A percentile compares a stretch with the other conserved stretches of the same genome.
Conservation (phyloP, 106 monocot genomes). For the Dendrobium catenatum region DNA sequence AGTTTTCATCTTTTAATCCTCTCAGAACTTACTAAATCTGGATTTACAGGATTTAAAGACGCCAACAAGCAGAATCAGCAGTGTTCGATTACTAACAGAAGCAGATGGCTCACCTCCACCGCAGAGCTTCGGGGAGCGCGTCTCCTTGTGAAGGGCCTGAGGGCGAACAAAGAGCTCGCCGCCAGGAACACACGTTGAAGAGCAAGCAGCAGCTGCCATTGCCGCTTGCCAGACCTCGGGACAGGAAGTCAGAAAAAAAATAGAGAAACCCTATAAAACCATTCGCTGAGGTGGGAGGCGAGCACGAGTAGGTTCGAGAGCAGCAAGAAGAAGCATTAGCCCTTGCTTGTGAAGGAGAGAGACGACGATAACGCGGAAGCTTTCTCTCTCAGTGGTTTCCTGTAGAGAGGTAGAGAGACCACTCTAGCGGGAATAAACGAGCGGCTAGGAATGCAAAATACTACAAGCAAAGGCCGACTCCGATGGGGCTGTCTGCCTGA, state of each 20-base stretch:
- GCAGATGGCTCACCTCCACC: not conserved
- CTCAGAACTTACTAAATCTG: too few relatives aligned
- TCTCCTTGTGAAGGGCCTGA: not conserved
- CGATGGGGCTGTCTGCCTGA: too few relatives aligned
- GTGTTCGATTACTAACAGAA: not conserved
- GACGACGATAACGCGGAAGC: too few relatives aligned
- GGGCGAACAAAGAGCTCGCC: not conserved
- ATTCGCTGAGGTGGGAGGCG: not conserved
- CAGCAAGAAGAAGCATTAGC: not conserved
- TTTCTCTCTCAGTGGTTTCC: too few relatives aligned
- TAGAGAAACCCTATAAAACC: not conserved
- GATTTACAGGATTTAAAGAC: not conserved
- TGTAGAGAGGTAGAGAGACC: not conserved
- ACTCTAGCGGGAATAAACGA: too few relatives aligned
- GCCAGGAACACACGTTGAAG: not conserved
- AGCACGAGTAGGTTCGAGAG: not conserved
- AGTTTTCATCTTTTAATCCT: too few relatives aligned
- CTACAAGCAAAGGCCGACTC: too few relatives aligned
- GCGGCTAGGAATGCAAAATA: too few relatives aligned
- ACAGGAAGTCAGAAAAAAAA: not conserved
- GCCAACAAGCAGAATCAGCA: not conserved
- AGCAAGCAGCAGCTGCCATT: slow-evolving; percentile 1
- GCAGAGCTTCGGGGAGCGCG: not conserved
- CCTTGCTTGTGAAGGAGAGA: not conserved
- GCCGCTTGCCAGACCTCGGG: not conserved